Conservation (phyloP, 1,284 basidiomycete genomes). For the Thecaphora thlaspeos region DNA sequence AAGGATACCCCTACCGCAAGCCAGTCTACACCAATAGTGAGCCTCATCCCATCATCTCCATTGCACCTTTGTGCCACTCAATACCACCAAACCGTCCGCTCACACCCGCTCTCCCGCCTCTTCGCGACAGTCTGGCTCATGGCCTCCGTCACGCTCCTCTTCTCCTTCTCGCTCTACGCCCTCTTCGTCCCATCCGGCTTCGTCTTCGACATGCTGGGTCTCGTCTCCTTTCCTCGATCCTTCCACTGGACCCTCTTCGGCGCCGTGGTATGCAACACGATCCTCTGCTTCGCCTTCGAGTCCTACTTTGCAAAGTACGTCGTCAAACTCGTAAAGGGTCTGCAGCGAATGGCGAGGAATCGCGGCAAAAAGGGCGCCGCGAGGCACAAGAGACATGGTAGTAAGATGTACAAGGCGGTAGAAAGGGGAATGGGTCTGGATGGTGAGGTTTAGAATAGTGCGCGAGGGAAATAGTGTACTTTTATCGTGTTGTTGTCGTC, state of each 20-base stretch:
- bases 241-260: conserved; percentile 72
- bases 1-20: conserved; percentile 92
- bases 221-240: conserved; percentile 72
- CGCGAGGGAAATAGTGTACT: too few relatives aligned
- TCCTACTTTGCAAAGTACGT: conserved; percentile 30
- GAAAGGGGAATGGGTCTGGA: conserved; percentile 39
- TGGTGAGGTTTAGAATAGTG: too few relatives aligned
- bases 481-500: too few relatives aligned
- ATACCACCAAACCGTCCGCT: too few relatives aligned
- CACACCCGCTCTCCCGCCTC: too few relatives aligned
- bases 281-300: conserved; percentile 75
- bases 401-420: conserved; percentile 43
- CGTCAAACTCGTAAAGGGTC: conserved; percentile 29
- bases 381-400: conserved; percentile 3
- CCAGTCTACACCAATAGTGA: conserved; percentile 82
- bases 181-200: conserved; percentile 64
- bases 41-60: too few relatives aligned
- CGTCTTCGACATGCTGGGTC: conserved; percentile 70
- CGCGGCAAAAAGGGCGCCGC: conserved; percentile 7
- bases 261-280: conserved; percentile 73
- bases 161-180: conserved; percentile 42
- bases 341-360: conserved; percentile 18
- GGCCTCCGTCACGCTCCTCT: conserved; percentile 35
- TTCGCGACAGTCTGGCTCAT: conserved; percentile 36
- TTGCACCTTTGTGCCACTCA: too few relatives aligned